Conservation (phyloP, 2,329 filamentous ascomycete species). For the Neofusicoccum sp. region DNA sequence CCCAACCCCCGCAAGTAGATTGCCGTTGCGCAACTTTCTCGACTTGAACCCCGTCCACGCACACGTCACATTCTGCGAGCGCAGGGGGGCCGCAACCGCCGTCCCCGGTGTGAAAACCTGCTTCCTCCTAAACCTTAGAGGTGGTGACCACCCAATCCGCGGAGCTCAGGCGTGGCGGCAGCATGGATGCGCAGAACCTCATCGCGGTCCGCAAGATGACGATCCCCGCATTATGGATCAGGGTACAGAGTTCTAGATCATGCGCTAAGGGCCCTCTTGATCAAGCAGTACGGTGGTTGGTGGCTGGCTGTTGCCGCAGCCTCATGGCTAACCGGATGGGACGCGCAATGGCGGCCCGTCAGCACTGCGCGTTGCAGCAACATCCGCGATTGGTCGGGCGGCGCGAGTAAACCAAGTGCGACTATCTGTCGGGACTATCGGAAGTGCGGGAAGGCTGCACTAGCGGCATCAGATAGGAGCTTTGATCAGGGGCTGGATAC, state of each 20-base stretch:
- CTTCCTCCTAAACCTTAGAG: background rate
- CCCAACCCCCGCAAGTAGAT: background rate
- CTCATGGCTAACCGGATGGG: slow-evolving; percentile 2
- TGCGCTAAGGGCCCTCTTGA: background rate
- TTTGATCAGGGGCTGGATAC: slow-evolving; percentile 9
- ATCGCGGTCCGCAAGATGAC: too few relatives aligned
- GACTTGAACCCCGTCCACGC: background rate
- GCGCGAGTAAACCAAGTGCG: background rate
- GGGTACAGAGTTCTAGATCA: background rate
- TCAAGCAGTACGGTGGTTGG: too few relatives aligned
- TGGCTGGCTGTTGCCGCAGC: background rate
- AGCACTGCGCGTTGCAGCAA: background rate
- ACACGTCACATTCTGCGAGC: background rate
- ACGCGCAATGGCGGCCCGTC: slow-evolving; percentile 6
- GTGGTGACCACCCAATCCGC: too few relatives aligned
- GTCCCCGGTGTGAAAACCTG: background rate
- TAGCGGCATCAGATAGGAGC: slow-evolving; percentile 14
- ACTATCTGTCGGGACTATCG: slow-evolving; percentile 7
- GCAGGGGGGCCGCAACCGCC: too few relatives aligned
- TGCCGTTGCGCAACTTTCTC: background rate
- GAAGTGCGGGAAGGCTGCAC: slow-evolving; percentile 12
- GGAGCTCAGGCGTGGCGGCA: too few relatives aligned
- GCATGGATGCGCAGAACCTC: too few relatives aligned
- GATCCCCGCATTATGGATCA: too few relatives aligned
- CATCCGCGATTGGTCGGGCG: background rate